phyloP scores from a whole-genome alignment of 2,329 filamentous ascomycete species.

The Claviceps sp. region DNA sequence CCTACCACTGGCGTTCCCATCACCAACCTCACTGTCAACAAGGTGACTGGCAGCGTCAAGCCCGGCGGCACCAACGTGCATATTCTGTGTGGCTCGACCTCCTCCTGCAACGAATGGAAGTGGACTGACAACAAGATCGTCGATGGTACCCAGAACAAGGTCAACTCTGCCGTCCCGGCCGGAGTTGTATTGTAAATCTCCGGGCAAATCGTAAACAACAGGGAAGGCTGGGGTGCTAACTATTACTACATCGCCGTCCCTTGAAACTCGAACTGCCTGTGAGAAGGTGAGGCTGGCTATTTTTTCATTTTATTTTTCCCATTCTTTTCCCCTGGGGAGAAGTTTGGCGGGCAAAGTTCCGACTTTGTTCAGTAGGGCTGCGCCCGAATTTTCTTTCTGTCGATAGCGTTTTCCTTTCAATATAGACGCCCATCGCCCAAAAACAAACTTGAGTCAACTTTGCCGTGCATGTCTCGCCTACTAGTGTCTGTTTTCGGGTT shows the following conservation, averaged over 20 bases:
- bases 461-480: too few relatives aligned
- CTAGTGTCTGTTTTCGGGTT: too few relatives aligned
- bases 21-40: slow-evolving; percentile 30
- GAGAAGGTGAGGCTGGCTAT: background rate
- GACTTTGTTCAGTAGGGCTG: background rate
- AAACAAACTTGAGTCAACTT: too few relatives aligned
- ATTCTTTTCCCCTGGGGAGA: background rate
- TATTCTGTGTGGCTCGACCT: background rate
- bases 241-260: background rate
- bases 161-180: background rate
- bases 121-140: background rate
- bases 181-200: slow-evolving; percentile 4
- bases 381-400: background rate
- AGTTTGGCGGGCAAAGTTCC: background rate
- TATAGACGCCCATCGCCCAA: too few relatives aligned
- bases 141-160: background rate
- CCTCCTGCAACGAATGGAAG: background rate
- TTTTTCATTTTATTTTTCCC: background rate
- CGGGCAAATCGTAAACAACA: background rate
- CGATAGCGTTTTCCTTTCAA: background rate
- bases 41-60: background rate
- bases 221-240: background rate
- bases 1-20: slow-evolving; percentile 39
- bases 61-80: background rate
- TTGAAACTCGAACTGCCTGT: background rate